Evolutionary conservation across 352 stramenopile species (phyloP).

Genomic region (Globisporangium alternatum): DNA sequence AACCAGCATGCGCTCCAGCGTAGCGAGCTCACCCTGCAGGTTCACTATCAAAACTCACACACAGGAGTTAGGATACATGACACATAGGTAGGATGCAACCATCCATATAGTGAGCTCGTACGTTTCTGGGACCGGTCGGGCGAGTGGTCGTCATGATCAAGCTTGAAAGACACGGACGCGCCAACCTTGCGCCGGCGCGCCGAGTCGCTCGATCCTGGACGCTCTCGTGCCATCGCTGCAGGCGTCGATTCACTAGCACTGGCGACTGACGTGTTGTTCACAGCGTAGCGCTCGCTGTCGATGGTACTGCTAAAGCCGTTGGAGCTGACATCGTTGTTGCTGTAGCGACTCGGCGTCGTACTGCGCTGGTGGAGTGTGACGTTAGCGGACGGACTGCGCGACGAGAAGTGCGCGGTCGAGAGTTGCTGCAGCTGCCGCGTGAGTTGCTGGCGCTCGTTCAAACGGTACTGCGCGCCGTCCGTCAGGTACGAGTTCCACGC

Average conservation of each 20-base stretch:
- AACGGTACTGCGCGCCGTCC: constrained; percentile 40
- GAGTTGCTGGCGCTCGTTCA: constrained; percentile 45
- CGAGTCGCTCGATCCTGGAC: constrained; percentile 12
- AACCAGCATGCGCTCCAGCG: constrained; percentile 40
- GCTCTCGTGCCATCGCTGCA: background rate
- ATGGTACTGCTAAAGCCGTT: background rate
- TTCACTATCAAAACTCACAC: constrained; percentile 6
- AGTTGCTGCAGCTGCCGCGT: constrained; percentile 39
- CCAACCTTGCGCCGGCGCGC: constrained; percentile 17
- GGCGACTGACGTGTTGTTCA: background rate
- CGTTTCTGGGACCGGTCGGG: constrained; percentile 9
- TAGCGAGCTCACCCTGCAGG: constrained; percentile 34
- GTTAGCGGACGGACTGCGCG: constrained; percentile 23
- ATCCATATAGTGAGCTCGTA: background rate
- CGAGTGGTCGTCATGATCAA: constrained; percentile 20
- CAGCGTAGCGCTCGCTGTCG: constrained; percentile 16
- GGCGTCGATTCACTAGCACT: background rate
- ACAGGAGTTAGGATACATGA: background rate
- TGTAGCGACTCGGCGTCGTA: background rate
- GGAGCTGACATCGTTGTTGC: background rate
- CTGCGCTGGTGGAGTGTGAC: constrained; percentile 10
- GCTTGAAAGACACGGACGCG: constrained; percentile 32
- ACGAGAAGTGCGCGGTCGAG: constrained; percentile 34
- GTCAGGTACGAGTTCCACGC: constrained; percentile 57
- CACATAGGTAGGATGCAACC: background rate